A percentile compares a stretch with the other conserved stretches of the same genome.
Conservation (phyloP, 2,329 filamentous ascomycete species). For the Paecilomyces sp. region DNA sequence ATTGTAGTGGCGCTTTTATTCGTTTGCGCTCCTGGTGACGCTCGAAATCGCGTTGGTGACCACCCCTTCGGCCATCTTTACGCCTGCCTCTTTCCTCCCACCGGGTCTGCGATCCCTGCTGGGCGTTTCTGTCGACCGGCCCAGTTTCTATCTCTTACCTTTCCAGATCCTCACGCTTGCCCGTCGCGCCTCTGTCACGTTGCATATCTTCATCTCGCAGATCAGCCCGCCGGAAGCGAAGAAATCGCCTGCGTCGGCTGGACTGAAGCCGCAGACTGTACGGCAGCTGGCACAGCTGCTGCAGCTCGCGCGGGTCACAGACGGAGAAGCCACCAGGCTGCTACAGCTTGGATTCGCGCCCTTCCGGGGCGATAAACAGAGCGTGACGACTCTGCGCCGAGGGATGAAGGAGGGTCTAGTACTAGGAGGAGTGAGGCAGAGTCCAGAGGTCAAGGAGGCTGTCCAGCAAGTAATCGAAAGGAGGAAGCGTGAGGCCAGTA, state of each 20-base stretch:
- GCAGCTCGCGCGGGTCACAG: slow-evolving; percentile 50
- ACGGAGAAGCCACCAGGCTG: slow-evolving; percentile 62
- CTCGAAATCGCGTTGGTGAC: slow-evolving; percentile 54
- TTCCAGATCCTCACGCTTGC: slow-evolving; percentile 76
- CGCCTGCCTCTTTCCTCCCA: slow-evolving; percentile 26
- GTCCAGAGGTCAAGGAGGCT: slow-evolving; percentile 76
- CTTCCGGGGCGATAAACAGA: slow-evolving; percentile 64
- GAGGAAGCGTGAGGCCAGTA: slow-evolving; percentile 35
- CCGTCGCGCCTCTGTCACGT: slow-evolving; percentile 67
- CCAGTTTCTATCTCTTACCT: slow-evolving; percentile 56
- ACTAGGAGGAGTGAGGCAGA: slow-evolving; percentile 72
- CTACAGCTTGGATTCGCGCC: slow-evolving; percentile 75
- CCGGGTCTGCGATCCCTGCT: slow-evolving; percentile 19
- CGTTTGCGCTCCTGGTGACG: slow-evolving; percentile 46
- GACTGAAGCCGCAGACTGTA: slow-evolving; percentile 41
- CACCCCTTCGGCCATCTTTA: slow-evolving; percentile 37
- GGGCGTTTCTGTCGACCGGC: slow-evolving; percentile 34
- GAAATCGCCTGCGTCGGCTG: slow-evolving; percentile 26
- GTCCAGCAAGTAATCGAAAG: slow-evolving; percentile 61
- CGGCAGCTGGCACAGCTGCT: slow-evolving; percentile 64
- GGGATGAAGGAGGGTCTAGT: slow-evolving; percentile 83
- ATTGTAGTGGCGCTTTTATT: slow-evolving; percentile 43
- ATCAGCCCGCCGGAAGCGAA: slow-evolving; percentile 60
- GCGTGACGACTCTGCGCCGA: slow-evolving; percentile 56
- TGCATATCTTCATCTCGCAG: slow-evolving; percentile 78